phyloP scores from a whole-genome alignment of 1,284 basidiomycete genomes.

The Rhodotorula sp. region DNA sequence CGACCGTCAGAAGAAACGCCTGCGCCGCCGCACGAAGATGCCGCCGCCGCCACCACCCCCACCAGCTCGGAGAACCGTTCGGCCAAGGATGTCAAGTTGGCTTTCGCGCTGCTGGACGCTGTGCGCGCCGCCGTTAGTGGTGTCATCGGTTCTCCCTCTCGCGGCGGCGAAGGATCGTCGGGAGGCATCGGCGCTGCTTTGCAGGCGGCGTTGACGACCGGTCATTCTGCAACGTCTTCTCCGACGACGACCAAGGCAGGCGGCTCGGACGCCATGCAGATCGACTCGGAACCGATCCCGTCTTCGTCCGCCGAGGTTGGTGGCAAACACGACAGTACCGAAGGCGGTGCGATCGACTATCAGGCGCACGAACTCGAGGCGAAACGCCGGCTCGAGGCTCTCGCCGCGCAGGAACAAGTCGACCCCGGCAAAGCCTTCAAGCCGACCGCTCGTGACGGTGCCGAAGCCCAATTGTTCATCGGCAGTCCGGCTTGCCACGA shows the following conservation, averaged over 20 bases:
- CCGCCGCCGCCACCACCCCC: neutral
- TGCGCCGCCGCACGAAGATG: too few species aligned
- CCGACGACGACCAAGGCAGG: neutral
- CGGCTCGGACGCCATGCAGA: neutral
- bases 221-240: neutral
- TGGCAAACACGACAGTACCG: too few species aligned
- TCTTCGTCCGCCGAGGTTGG: neutral
- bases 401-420: slow-evolving; percentile 6
- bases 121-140: slow-evolving; percentile 11
- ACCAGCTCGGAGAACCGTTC: neutral
- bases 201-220: neutral
- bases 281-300: neutral
- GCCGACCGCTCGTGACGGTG: neutral
- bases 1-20: neutral
- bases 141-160: neutral
- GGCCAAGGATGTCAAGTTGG: slow-evolving; percentile 8
- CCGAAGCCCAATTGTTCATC: slow-evolving; percentile 16
- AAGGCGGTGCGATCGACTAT: neutral
- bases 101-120: slow-evolving; percentile 22
- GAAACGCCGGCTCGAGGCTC: slow-evolving; percentile 2
- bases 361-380: slow-evolving; percentile 10
- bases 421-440: slow-evolving; percentile 23
- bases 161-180: neutral
- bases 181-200: neutral
- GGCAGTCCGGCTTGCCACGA: neutral